These are phyloP conservation scores for Lyophyllum decastes DNA, from an alignment of 768 basidiomycete genomes.

Conservation along the genomic window DNA sequence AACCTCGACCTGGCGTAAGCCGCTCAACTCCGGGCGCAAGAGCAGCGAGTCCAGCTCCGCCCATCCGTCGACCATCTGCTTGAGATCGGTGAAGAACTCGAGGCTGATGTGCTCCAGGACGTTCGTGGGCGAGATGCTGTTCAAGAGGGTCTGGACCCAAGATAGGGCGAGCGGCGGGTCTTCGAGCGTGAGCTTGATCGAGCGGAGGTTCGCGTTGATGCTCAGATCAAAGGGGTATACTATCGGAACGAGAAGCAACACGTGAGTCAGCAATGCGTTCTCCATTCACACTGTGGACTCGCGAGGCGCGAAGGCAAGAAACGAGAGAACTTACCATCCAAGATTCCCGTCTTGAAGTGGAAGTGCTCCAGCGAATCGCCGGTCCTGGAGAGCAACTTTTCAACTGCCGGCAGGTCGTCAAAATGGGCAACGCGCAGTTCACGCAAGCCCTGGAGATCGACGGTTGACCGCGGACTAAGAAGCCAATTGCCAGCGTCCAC, in stretches of 20 bases:
- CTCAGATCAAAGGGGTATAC: slow-evolving; percentile 39
- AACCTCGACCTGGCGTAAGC: slow-evolving; percentile 37
- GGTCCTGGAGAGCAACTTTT: slow-evolving; percentile 34
- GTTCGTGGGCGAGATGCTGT: slow-evolving; percentile 23
- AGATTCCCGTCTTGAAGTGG: slow-evolving; percentile 44
- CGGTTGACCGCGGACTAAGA: slow-evolving; percentile 29
- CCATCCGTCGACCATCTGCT: slow-evolving; percentile 35
- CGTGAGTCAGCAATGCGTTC: neutral
- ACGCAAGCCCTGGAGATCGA: slow-evolving; percentile 37
- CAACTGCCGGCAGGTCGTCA: slow-evolving; percentile 34
- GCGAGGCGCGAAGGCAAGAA: too few species aligned
- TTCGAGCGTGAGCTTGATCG: slow-evolving; percentile 43
- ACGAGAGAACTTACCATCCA: slow-evolving; percentile 35
- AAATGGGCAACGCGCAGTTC: slow-evolving; percentile 45
- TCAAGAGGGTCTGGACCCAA: slow-evolving; percentile 38
- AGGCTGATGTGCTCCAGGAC: slow-evolving; percentile 34
- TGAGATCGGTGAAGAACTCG: slow-evolving; percentile 43
- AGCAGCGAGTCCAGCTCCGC: slow-evolving; percentile 35
- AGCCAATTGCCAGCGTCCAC: slow-evolving; percentile 40
- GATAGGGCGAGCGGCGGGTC: slow-evolving; percentile 35
- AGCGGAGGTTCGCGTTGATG: slow-evolving; percentile 34
- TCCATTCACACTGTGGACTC: neutral
- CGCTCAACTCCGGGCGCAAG: slow-evolving; percentile 26
- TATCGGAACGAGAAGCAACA: slow-evolving; percentile 14
- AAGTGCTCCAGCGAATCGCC: slow-evolving; percentile 41